Percentiles rank a stretch among this genome's conserved stretches.
phyloP scores from a whole-genome alignment of 2,329 filamentous ascomycete genomes.

The Trichoderma pleuroti region DNA sequence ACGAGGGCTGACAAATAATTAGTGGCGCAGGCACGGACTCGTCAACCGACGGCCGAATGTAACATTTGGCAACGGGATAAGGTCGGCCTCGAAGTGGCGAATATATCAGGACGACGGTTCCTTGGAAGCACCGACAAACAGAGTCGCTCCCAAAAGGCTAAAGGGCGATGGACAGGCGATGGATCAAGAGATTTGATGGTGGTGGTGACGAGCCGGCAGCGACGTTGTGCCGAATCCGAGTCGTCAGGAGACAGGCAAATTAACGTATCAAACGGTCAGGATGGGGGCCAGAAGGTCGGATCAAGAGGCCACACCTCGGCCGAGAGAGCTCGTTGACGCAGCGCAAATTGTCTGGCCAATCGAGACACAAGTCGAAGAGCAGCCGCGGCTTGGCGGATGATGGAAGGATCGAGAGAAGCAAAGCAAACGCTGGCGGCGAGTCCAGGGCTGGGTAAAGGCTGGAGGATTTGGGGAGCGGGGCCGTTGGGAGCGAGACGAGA shows the following conservation, averaged over 20 bases:
- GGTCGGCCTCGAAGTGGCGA: constrained; percentile 9
- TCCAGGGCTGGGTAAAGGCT: constrained; percentile 1
- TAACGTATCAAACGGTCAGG: constrained; percentile 9
- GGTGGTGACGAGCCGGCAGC: constrained; percentile 3
- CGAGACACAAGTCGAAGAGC: background rate
- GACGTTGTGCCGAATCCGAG: constrained; percentile 16
- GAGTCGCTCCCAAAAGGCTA: background rate
- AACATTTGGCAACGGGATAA: constrained; percentile 3
- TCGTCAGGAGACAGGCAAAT: constrained; percentile 9
- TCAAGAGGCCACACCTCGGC: background rate
- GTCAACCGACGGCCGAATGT: background rate
- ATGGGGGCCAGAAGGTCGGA: background rate
- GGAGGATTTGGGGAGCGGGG: constrained; percentile 2
- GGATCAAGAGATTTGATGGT: background rate
- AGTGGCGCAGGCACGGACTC: constrained; percentile 11
- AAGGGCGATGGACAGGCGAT: background rate
- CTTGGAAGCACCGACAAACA: background rate
- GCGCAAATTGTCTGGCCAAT: background rate
- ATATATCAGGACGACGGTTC: background rate
- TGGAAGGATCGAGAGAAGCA: background rate
- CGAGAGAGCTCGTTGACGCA: background rate
- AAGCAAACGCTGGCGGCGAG: background rate
- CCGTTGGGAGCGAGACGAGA: constrained; percentile 1
- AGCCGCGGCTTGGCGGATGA: background rate
- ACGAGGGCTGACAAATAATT: constrained; percentile 18